Percentiles rank a stretch among this genome's conserved stretches.
phyloP scores from a whole-genome alignment of 768 basidiomycete species.

The Kondoa malvinella region DNA sequence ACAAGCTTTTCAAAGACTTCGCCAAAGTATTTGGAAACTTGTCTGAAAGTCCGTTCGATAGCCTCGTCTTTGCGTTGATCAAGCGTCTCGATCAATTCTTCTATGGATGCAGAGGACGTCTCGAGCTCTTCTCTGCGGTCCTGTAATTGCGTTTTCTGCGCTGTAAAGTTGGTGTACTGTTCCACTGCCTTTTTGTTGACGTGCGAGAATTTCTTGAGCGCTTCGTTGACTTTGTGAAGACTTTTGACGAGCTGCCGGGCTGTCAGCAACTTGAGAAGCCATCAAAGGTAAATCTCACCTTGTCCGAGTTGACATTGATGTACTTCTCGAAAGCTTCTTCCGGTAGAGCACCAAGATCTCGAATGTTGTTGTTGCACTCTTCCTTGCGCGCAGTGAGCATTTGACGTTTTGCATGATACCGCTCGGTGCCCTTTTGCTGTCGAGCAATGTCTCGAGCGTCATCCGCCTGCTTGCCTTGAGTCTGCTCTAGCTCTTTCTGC shows the following conservation, averaged over 20 bases:
- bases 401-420: slow-evolving; percentile 80
- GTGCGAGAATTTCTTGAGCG: slow-evolving; percentile 86
- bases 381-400: slow-evolving; percentile 70
- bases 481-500: slow-evolving; percentile 44
- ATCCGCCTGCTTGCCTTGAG: slow-evolving; percentile 67
- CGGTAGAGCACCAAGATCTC: slow-evolving; percentile 86
- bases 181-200: slow-evolving; percentile 99
- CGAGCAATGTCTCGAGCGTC: slow-evolving; percentile 71
- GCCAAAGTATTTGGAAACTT: slow-evolving; percentile 90
- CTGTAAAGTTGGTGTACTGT: slow-evolving; percentile 94
- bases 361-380: slow-evolving; percentile 85
- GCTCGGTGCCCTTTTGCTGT: slow-evolving; percentile 86
- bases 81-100: slow-evolving; percentile 77
- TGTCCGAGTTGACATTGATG: slow-evolving; percentile 59
- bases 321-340: slow-evolving; percentile 97
- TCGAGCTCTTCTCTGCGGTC: slow-evolving; percentile 80
- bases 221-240: slow-evolving; percentile 79
- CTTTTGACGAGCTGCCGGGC: slow-evolving; percentile 63
- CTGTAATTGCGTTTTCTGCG: slow-evolving; percentile 79
- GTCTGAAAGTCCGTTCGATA: slow-evolving; percentile 94
- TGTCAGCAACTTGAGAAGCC: neutral
- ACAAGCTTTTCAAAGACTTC: slow-evolving; percentile 94
- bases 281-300: slow-evolving; percentile 39
- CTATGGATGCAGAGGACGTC: slow-evolving; percentile 69
- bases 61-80: slow-evolving; percentile 98